Conservation (phyloP, 306 rosid species). For the Rubus idaeus region DNA sequence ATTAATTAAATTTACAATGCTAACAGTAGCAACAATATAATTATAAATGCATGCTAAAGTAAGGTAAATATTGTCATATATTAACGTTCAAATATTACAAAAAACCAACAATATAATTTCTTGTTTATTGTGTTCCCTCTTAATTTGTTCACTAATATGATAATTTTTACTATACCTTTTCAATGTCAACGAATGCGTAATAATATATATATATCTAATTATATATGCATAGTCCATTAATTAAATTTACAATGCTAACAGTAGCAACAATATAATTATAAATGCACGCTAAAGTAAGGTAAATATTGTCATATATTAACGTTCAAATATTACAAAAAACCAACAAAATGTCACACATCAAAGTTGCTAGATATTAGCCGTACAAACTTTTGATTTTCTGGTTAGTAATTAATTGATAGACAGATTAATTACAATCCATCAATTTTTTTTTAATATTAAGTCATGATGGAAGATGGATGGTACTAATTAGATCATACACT, state of each 20-base stretch:
- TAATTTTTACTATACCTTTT: too few species aligned
- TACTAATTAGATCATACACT: constrained; percentile 37
- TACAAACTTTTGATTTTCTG: not conserved
- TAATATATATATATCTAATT: too few species aligned
- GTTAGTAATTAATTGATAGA: constrained; percentile 12
- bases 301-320: not conserved
- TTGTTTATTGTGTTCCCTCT: too few species aligned
- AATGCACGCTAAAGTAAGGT: not conserved
- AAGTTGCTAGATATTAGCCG: not conserved
- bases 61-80: not conserved
- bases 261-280: not conserved
- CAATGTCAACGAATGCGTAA: too few species aligned
- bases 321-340: not conserved
- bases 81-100: not conserved
- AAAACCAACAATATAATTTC: not conserved
- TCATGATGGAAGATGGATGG: not conserved
- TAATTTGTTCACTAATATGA: too few species aligned
- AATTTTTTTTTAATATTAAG: not conserved
- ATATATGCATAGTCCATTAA: not conserved
- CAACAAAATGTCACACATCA: not conserved
- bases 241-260: not conserved
- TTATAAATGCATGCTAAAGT: not conserved
- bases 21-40: not conserved
- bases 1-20: not conserved
- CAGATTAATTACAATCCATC: not conserved